These are phyloP conservation scores for Colletotrichum noveboracense DNA, from an alignment of 2,329 filamentous ascomycete species.

Conservation along the genomic window DNA sequence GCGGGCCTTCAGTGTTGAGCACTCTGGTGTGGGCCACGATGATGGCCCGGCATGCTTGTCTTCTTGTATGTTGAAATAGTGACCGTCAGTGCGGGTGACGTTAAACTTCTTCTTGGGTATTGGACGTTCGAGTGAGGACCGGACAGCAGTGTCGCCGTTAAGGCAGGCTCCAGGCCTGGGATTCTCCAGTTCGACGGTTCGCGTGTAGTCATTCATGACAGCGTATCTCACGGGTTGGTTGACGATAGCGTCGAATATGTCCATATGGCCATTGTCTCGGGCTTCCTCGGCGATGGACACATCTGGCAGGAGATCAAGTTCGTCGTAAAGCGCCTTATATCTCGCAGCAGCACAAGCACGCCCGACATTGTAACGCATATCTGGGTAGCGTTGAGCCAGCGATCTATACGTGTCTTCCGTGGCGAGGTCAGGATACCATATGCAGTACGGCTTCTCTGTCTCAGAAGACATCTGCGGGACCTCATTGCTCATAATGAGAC, in stretches of 20 bases:
- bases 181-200: conserved; percentile 20
- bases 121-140: background rate
- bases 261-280: conserved; percentile 28
- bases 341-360: conserved; percentile 45
- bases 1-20: background rate
- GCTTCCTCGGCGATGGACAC: conserved; percentile 45
- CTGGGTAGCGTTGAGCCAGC: conserved; percentile 33
- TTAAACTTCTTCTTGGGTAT: background rate
- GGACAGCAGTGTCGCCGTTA: conserved; percentile 40
- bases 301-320: conserved; percentile 43
- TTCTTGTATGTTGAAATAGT: conserved; percentile 32
- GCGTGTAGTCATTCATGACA: conserved; percentile 42
- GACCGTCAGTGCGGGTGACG: background rate
- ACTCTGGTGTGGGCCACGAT: background rate
- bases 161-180: conserved; percentile 22
- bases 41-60: conserved; percentile 26
- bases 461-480: conserved; percentile 30
- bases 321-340: conserved; percentile 37
- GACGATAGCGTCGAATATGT: conserved; percentile 38
- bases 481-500: conserved; percentile 39
- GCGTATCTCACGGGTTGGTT: conserved; percentile 26
- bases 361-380: conserved; percentile 41
- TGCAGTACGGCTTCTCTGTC: conserved; percentile 41
- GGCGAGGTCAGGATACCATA: conserved; percentile 44
- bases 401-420: conserved; percentile 38